A percentile compares a stretch with the other conserved stretches of the same genome.
phyloP scores from a whole-genome alignment of 2,329 filamentous ascomycete species.

The Plectosphaerella plurivora region DNA sequence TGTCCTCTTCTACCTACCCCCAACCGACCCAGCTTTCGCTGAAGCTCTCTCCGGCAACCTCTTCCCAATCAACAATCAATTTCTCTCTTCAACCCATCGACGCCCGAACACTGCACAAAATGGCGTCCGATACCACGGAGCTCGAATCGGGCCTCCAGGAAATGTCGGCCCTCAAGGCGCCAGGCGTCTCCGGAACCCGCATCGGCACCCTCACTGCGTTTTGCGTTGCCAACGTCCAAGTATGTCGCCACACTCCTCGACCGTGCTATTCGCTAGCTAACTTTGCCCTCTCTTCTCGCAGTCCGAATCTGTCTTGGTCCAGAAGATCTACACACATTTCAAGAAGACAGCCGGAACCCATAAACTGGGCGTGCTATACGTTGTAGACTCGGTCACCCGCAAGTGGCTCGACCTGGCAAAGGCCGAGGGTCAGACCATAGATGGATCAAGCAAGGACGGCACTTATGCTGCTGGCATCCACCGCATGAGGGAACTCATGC shows the following conservation, averaged over 20 bases:
- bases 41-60: background rate
- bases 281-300: constrained; percentile 33
- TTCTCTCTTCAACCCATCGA: constrained; percentile 1
- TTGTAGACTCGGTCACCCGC: constrained; percentile 99
- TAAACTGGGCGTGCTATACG: constrained; percentile 98
- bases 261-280: constrained; percentile 16
- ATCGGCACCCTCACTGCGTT: constrained; percentile 83
- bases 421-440: constrained; percentile 75
- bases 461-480: constrained; percentile 93
- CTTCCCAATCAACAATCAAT: background rate
- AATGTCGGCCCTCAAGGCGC: constrained; percentile 86
- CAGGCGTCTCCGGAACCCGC: constrained; percentile 89
- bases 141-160: constrained; percentile 86
- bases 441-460: constrained; percentile 78
- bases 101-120: constrained; percentile 28
- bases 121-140: constrained; percentile 84
- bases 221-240: constrained; percentile 86
- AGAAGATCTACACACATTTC: constrained; percentile 96
- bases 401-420: constrained; percentile 98
- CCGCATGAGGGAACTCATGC: constrained; percentile 93
- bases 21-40: background rate
- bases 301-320: constrained; percentile 92
- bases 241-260: constrained; percentile 40
- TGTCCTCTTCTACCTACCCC: background rate
- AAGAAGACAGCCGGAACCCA: constrained; percentile 91